Conservation (phyloP, 2,329 filamentous ascomycete species). For the Aspergillus glaucus region DNA sequence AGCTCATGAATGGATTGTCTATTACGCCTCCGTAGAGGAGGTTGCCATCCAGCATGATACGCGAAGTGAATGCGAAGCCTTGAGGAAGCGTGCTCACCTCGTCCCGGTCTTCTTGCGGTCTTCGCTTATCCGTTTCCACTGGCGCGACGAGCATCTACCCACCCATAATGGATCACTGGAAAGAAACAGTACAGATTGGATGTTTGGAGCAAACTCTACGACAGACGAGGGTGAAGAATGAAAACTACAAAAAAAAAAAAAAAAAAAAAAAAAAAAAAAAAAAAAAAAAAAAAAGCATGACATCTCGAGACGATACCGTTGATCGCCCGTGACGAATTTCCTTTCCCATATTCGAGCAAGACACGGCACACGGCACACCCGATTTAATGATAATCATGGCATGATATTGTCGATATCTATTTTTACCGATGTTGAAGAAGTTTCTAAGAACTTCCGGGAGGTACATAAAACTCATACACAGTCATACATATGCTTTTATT, state of each 20-base stretch:
- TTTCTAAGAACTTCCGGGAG: background rate
- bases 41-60: constrained; percentile 7
- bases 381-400: background rate
- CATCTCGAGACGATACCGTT: background rate
- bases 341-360: background rate
- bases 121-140: background rate
- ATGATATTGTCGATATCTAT: background rate
- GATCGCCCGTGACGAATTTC: background rate
- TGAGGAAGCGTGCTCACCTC: background rate
- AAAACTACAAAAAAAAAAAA: background rate
- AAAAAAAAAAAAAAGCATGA: background rate
- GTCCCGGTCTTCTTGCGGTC: background rate
- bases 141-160: background rate
- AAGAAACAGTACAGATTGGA: background rate
- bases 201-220: background rate
- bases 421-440: background rate
- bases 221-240: background rate
- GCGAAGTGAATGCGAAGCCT: background rate
- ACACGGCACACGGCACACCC: background rate
- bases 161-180: background rate
- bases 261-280: background rate
- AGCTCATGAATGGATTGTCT: constrained; percentile 36
- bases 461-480: background rate
- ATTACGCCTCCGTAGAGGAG: constrained; percentile 28
- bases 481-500: background rate